phyloP scores from a whole-genome alignment of 1,139 yeast species.

The Yamadazyma pseudoaaseri region DNA sequence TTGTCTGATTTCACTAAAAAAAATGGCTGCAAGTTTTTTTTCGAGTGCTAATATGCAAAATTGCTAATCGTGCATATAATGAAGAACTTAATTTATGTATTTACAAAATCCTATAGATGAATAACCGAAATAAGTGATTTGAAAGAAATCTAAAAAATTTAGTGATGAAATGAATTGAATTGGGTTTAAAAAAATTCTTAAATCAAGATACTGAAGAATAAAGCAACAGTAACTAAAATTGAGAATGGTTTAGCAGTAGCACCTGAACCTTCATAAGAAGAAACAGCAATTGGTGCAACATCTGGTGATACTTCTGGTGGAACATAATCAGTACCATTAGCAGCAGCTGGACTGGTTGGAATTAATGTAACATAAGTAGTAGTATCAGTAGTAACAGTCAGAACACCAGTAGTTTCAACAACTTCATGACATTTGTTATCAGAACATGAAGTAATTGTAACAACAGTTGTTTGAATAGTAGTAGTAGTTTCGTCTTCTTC shows the following conservation, averaged over 20 bases:
- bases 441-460: slow-evolving; percentile 51
- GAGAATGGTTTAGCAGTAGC: slow-evolving; percentile 5
- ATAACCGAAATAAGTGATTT: neutral
- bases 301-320: slow-evolving; percentile 2
- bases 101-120: neutral
- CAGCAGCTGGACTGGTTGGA: slow-evolving; percentile 20
- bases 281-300: too few relatives aligned
- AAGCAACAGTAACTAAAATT: slow-evolving; percentile 4
- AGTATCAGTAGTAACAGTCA: slow-evolving; percentile 24
- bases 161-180: slow-evolving; percentile 1
- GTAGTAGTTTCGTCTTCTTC: too few relatives aligned
- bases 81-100: neutral
- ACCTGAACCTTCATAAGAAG: slow-evolving; percentile 5
- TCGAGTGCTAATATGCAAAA: neutral
- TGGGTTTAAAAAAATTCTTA: slow-evolving; percentile 1
- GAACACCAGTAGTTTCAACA: slow-evolving; percentile 23
- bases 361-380: slow-evolving; percentile 50
- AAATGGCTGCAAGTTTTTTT: neutral
- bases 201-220: slow-evolving; percentile 4
- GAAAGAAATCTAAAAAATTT: too few relatives aligned
- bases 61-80: neutral
- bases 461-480: slow-evolving; percentile 8
- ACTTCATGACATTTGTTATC: slow-evolving; percentile 28
- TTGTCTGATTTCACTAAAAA: too few relatives aligned
- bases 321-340: slow-evolving; percentile 3